phyloP scores from a whole-genome alignment of 768 basidiomycete genomes.

The Sporobolomyces pararoseus region DNA sequence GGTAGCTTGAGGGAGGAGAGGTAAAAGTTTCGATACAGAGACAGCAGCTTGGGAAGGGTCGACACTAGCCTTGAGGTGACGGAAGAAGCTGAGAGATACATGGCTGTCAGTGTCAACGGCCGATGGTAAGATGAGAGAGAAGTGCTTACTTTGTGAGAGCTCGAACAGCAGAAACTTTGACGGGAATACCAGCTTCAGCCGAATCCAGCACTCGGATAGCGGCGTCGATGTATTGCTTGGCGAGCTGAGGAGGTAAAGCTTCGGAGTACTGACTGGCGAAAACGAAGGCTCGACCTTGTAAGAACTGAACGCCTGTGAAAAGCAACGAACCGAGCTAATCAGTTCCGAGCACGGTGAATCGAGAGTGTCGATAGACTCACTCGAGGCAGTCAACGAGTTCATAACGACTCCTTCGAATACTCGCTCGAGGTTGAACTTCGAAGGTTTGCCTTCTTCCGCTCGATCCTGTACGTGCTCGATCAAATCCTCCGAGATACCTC shows the following conservation, averaged over 20 bases:
- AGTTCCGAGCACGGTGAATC: neutral
- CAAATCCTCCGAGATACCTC: slow-evolving; percentile 72
- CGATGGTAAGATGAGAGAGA: neutral
- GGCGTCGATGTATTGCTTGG: slow-evolving; percentile 80
- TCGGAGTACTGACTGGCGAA: slow-evolving; percentile 85
- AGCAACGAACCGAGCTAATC: neutral
- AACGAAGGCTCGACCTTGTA: slow-evolving; percentile 91
- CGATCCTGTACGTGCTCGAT: slow-evolving; percentile 75
- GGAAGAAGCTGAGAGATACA: slow-evolving; percentile 53
- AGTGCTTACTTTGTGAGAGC: slow-evolving; percentile 80
- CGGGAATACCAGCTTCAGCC: slow-evolving; percentile 66
- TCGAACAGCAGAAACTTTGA: slow-evolving; percentile 90
- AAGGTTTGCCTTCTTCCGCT: slow-evolving; percentile 59
- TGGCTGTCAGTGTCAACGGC: no score
- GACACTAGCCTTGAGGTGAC: slow-evolving; percentile 55
- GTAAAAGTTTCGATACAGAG: slow-evolving; percentile 75
- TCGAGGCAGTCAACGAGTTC: slow-evolving; percentile 64
- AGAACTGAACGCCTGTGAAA: slow-evolving; percentile 71
- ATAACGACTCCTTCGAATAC: slow-evolving; percentile 77
- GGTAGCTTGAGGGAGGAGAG: slow-evolving; percentile 71
- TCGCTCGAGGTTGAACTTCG: slow-evolving; percentile 71
- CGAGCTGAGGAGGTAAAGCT: slow-evolving; percentile 65
- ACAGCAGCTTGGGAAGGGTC: slow-evolving; percentile 61
- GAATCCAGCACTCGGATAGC: slow-evolving; percentile 81
- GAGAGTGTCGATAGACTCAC: slow-evolving; percentile 53